phyloP scores from a whole-genome alignment of 768 basidiomycete species.

The Amanita rimosa region DNA sequence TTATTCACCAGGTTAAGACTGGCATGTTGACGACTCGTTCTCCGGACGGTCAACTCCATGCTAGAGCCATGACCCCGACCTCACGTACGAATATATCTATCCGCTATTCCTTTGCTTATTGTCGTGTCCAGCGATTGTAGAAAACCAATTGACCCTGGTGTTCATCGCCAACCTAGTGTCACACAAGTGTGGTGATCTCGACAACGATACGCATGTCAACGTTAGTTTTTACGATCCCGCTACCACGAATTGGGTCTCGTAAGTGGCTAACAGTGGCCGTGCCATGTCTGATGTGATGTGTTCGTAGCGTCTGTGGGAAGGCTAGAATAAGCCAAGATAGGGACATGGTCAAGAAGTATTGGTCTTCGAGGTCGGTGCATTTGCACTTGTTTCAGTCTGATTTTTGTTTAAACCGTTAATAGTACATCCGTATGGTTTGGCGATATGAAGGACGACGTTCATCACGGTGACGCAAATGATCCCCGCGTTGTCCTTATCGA shows the following conservation, averaged over 20 bases:
- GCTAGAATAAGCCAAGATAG: conserved; percentile 57
- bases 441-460: conserved; percentile 74
- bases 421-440: conserved; percentile 76
- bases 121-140: neutral
- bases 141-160: conserved; percentile 39
- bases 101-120: neutral
- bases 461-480: conserved; percentile 71
- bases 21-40: conserved; percentile 76
- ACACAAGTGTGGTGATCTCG: conserved; percentile 66
- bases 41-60: conserved; percentile 57
- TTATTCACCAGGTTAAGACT: conserved; percentile 50
- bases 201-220: conserved; percentile 70
- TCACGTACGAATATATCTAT: conserved; percentile 31
- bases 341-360: conserved; percentile 52
- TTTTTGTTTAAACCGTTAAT: neutral
- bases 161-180: conserved; percentile 70
- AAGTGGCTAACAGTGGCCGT: conserved; percentile 9
- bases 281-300: conserved; percentile 1
- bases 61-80: conserved; percentile 73
- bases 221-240: conserved; percentile 63
- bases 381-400: neutral
- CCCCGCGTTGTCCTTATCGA: conserved; percentile 74
- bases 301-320: conserved; percentile 51
- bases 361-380: conserved; percentile 36
- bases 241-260: conserved; percentile 70